Conservation (phyloP, 805 yeast species). For the Wickerhamiella australiensis region DNA sequence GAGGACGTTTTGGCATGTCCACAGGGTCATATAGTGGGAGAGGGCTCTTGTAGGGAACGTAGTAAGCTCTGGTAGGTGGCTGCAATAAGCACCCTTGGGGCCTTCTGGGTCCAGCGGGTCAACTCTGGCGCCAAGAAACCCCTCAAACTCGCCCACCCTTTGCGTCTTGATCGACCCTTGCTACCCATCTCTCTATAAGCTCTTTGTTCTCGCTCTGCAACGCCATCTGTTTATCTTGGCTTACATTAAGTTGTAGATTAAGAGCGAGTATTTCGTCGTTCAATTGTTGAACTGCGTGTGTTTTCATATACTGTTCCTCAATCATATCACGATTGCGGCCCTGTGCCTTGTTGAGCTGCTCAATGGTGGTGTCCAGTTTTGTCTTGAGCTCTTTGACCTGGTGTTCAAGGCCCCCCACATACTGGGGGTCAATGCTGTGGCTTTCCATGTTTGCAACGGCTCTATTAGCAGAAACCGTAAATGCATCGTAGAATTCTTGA, state of each 20-base stretch:
- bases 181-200: constrained; percentile 4
- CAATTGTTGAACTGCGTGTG: constrained; percentile 44
- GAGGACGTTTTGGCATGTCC: constrained; percentile 20
- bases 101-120: no score
- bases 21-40: constrained; percentile 6
- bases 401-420: constrained; percentile 16
- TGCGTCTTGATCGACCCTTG: constrained; percentile 1
- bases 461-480: constrained; percentile 2
- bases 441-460: background rate
- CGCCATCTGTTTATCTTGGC: constrained; percentile 24
- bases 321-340: constrained; percentile 17
- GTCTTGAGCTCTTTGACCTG: constrained; percentile 25
- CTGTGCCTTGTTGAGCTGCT: constrained; percentile 23
- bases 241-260: constrained; percentile 46
- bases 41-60: background rate
- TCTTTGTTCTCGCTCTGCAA: constrained; percentile 11
- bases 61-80: background rate
- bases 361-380: constrained; percentile 22
- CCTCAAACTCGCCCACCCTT: background rate
- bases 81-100: background rate
- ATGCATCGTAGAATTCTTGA: background rate
- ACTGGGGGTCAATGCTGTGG: constrained; percentile 10
- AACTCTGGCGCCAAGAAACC: no score
- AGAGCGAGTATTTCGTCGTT: constrained; percentile 56
- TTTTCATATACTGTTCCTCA: constrained; percentile 32